Percentiles rank a stretch among this genome's conserved stretches.
Conservation (phyloP, 169 alveolate genomes). For the Cryptosporidium andersoni region DNA sequence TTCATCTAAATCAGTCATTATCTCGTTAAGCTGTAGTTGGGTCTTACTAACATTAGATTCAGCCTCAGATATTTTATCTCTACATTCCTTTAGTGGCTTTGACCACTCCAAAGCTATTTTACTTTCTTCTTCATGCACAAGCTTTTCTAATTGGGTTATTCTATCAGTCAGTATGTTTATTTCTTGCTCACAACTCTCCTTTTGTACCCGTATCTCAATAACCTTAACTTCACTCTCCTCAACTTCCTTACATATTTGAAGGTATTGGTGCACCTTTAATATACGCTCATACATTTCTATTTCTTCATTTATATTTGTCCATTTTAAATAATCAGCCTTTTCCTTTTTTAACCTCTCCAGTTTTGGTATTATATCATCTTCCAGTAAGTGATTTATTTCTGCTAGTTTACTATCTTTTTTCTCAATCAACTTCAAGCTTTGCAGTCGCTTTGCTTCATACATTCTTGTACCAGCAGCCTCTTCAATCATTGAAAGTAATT, state of each 20-base stretch:
- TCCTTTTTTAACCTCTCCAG: constrained; percentile 87
- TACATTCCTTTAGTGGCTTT: constrained; percentile 36
- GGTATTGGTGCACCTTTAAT: constrained; percentile 59
- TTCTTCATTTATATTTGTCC: constrained; percentile 74
- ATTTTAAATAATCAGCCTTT: constrained; percentile 63
- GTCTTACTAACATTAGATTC: constrained; percentile 56
- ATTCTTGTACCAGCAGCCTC: constrained; percentile 98
- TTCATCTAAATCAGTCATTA: constrained; percentile 14
- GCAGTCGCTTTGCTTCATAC: constrained; percentile 93
- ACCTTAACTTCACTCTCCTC: constrained; percentile 75
- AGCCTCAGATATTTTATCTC: constrained; percentile 20
- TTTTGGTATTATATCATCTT: constrained; percentile 91
- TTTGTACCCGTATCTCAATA: constrained; percentile 72
- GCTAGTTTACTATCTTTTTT: constrained; percentile 90
- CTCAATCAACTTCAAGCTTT: constrained; percentile 87
- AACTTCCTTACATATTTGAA: constrained; percentile 60
- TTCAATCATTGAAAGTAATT: constrained; percentile 93
- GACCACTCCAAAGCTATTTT: constrained; percentile 54
- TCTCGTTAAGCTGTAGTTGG: constrained; percentile 52
- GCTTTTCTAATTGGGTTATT: constrained; percentile 6
- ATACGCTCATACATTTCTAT: constrained; percentile 53
- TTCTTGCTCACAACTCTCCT: constrained; percentile 74
- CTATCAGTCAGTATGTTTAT: background rate
- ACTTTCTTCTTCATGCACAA: constrained; percentile 47
- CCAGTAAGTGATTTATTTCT: constrained; percentile 87